Conservation (phyloP, 495 filamentous ascomycete genomes). For the Apiosordaria backusii region DNA sequence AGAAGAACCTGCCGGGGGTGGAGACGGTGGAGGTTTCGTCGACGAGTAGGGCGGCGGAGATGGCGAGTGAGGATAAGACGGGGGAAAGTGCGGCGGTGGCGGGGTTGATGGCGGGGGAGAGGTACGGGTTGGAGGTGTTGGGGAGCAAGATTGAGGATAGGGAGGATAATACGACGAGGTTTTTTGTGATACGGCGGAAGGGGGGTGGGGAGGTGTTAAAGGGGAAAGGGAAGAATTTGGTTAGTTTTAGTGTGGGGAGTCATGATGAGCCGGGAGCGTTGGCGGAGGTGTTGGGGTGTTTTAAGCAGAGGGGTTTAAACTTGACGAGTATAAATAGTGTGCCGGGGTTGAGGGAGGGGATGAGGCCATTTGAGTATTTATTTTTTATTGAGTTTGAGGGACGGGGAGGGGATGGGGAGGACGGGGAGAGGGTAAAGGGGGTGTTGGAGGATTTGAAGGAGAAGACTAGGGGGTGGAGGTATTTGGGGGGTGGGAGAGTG, state of each 20-base stretch:
- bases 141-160: constrained; percentile 77
- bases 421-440: constrained; percentile 48
- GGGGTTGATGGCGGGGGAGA: constrained; percentile 64
- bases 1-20: constrained; percentile 58
- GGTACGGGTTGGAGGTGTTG: constrained; percentile 63
- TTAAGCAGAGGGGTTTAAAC: constrained; percentile 68
- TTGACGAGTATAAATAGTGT: constrained; percentile 86
- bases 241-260: constrained; percentile 71
- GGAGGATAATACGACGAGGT: constrained; percentile 81
- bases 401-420: constrained; percentile 40
- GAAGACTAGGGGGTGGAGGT: constrained; percentile 46
- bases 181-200: constrained; percentile 60
- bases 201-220: constrained; percentile 10
- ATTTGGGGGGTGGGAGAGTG: constrained; percentile 55
- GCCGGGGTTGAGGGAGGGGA: constrained; percentile 62
- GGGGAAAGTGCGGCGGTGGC: constrained; percentile 74
- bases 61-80: constrained; percentile 57
- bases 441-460: constrained; percentile 43
- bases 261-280: constrained; percentile 76
- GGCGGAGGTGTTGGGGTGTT: constrained; percentile 74
- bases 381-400: constrained; percentile 91
- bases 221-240: constrained; percentile 60
- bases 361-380: constrained; percentile 77
- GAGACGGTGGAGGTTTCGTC: constrained; percentile 79
- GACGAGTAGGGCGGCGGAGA: constrained; percentile 78